Percentiles rank a stretch among this genome's conserved stretches.
Evolutionary conservation across 306 rosid genomes (phyloP).

Genomic region (Leucaena leucocephala): DNA sequence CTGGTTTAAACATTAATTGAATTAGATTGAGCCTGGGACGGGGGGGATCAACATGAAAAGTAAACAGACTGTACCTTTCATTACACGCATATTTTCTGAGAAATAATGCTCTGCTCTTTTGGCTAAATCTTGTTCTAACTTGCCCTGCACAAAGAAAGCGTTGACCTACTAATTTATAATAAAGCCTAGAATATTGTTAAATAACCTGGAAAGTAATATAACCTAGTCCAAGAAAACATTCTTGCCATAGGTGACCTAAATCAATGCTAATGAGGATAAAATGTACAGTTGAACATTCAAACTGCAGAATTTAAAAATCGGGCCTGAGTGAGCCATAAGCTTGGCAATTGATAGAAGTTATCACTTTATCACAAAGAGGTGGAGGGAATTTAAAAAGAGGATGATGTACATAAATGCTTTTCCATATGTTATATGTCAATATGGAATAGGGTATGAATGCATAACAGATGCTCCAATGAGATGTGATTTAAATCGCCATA

Average conservation of each 20-base stretch:
- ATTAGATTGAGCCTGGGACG: conserved; percentile 25
- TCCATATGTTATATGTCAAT: conserved; percentile 1
- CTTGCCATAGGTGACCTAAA: neutral
- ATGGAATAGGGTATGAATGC: neutral
- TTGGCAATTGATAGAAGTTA: neutral
- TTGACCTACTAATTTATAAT: conserved; percentile 12
- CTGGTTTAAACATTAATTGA: conserved; percentile 51
- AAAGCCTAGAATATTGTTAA: conserved; percentile 22
- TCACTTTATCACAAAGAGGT: neutral
- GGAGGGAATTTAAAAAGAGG: neutral
- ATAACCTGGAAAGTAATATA: conserved; percentile 26
- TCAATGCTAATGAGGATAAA: neutral
- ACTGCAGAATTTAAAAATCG: neutral
- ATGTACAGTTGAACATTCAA: conserved; percentile 19
- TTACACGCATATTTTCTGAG: conserved; percentile 85
- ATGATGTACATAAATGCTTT: neutral
- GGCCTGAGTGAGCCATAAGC: neutral
- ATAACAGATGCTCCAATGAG: neutral
- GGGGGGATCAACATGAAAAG: neutral
- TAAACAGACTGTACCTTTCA: conserved; percentile 55
- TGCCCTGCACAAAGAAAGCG: conserved; percentile 49
- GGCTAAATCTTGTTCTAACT: conserved; percentile 61
- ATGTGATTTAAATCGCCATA: neutral
- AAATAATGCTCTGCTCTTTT: conserved; percentile 93
- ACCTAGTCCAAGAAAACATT: conserved; percentile 15